Evolutionary conservation across 2,329 filamentous ascomycete genomes (phyloP).

Genomic region (Fonsecaea nubica): DNA sequence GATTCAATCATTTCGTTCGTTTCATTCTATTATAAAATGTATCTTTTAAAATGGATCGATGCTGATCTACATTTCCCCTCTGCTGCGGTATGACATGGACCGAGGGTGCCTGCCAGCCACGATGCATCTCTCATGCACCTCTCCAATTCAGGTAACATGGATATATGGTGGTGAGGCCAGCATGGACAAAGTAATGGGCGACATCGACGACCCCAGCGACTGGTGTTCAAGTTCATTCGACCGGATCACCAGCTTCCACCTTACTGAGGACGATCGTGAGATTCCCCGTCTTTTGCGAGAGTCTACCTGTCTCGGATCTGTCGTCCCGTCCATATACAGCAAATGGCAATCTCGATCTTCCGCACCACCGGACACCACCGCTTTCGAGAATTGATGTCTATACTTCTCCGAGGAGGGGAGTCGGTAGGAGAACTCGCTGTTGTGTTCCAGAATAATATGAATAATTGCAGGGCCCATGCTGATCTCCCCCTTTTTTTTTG

Average conservation of each 20-base stretch:
- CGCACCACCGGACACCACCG: background rate
- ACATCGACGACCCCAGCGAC: background rate
- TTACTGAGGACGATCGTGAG: background rate
- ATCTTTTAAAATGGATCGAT: background rate
- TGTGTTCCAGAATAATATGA: background rate
- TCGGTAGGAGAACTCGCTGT: constrained; percentile 2
- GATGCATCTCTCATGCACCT: background rate
- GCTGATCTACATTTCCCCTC: background rate
- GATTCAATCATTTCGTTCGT: background rate
- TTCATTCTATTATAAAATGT: background rate
- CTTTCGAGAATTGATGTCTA: background rate
- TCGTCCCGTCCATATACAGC: constrained; percentile 8
- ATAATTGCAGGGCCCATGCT: constrained; percentile 5
- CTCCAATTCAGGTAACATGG: background rate
- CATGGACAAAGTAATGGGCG: background rate
- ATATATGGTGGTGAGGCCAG: background rate
- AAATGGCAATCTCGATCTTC: constrained; percentile 5
- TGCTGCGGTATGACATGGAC: background rate
- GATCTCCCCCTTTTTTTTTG: constrained; percentile 6
- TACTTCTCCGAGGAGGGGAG: background rate
- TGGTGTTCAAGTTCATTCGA: background rate
- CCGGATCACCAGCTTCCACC: background rate
- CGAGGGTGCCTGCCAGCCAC: background rate
- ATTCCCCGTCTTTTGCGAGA: background rate
- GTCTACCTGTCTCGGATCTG: constrained; percentile 7